Percentiles rank a stretch among this genome's conserved stretches.
These are phyloP conservation scores for Heliocybe sulcata DNA, from an alignment of 1,284 basidiomycete genomes.

Conservation along the genomic window DNA sequence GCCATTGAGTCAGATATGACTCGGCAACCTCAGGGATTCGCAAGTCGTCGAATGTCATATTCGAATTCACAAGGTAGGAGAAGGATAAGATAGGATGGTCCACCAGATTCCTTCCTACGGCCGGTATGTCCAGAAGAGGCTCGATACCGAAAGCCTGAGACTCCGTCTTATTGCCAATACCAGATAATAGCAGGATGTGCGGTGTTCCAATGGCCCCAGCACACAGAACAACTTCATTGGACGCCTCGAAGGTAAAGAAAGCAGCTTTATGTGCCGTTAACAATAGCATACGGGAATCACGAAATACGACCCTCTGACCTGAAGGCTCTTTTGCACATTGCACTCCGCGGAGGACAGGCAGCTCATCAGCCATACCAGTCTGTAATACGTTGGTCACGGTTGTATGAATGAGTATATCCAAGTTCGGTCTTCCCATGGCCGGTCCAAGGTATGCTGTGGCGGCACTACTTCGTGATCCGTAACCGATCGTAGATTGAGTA, in stretches of 20 bases:
- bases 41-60: conserved; percentile 17
- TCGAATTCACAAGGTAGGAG: conserved; percentile 23
- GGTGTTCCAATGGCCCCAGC: conserved; percentile 19
- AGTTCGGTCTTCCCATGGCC: conserved; percentile 12
- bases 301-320: no score
- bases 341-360: conserved; percentile 1
- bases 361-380: neutral
- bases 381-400: conserved; percentile 8
- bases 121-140: conserved; percentile 21
- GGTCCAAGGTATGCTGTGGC: conserved; percentile 16
- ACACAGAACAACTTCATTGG: conserved; percentile 8
- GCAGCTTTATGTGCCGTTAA: neutral
- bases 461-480: conserved; percentile 14
- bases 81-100: conserved; percentile 25
- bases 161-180: conserved; percentile 30
- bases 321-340: neutral
- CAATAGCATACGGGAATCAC: no score
- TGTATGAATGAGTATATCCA: conserved; percentile 15
- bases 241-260: neutral
- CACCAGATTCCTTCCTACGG: conserved; percentile 37
- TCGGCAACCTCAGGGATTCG: conserved; percentile 13
- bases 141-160: conserved; percentile 20
- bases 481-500: conserved; percentile 14
- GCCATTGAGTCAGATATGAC: conserved; percentile 19
- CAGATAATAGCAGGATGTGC: conserved; percentile 21